A percentile compares a stretch with the other conserved stretches of the same genome.
These are phyloP conservation scores for Litsea cubeba DNA, from an alignment of 164 flowering plant genomes.

Conservation along the genomic window DNA sequence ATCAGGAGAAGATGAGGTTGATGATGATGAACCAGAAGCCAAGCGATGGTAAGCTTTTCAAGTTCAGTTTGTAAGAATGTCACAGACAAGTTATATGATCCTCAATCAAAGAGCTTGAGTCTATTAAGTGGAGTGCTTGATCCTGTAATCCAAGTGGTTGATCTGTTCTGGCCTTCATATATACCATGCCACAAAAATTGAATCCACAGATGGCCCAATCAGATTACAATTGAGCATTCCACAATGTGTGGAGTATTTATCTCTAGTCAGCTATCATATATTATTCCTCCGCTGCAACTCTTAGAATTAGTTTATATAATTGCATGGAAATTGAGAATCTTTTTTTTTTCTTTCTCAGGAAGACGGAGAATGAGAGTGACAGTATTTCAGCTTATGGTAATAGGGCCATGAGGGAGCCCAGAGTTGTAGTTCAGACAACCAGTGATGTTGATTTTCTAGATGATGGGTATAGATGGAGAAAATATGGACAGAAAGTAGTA, in stretches of 20 bases:
- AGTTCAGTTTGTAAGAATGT: neutral
- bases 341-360: constrained; percentile 41
- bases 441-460: constrained; percentile 85
- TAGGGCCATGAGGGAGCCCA: constrained; percentile 75
- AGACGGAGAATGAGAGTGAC: constrained; percentile 56
- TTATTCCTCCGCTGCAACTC: too few relatives aligned
- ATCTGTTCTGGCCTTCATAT: neutral
- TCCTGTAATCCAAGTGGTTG: neutral
- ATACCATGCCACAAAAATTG: neutral
- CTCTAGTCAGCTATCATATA: neutral
- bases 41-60: constrained; percentile 56
- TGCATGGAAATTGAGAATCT: neutral
- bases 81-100: neutral
- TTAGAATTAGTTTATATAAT: too few relatives aligned
- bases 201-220: neutral
- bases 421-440: constrained; percentile 83
- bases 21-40: constrained; percentile 64
- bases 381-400: constrained; percentile 44
- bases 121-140: neutral
- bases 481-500: constrained; percentile 93
- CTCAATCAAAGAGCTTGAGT: neutral
- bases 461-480: constrained; percentile 90
- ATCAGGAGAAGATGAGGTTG: constrained; percentile 51
- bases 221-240: neutral
- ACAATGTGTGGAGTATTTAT: neutral